Evolutionary conservation across 164 flowering plant genomes (phyloP).

Genomic region (Dillenia suffruticosa): DNA sequence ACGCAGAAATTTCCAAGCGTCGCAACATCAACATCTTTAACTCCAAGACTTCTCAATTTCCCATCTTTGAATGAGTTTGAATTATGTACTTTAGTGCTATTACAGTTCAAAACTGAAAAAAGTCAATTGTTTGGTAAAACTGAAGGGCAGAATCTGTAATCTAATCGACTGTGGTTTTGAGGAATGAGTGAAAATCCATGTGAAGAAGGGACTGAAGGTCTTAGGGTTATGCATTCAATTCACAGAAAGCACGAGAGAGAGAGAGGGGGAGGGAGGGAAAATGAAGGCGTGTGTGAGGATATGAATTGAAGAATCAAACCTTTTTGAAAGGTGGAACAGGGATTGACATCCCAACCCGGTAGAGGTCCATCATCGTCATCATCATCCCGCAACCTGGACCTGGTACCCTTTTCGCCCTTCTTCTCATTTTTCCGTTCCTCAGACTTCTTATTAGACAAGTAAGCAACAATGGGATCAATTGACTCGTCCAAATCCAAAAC

Average conservation of each 20-base stretch:
- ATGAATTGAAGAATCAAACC: too few relatives aligned
- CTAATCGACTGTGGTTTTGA: conserved; percentile 21
- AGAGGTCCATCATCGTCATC: too few relatives aligned
- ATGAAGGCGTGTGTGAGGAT: not conserved
- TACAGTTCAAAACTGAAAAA: conserved; percentile 16
- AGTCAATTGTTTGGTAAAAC: conserved; percentile 3
- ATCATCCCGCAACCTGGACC: too few relatives aligned
- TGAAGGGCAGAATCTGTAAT: conserved; percentile 9
- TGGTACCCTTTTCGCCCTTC: conserved; percentile 10
- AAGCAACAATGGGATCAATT: conserved; percentile 40
- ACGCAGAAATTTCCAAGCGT: conserved; percentile 90
- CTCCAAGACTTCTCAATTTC: not conserved
- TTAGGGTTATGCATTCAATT: conserved; percentile 12
- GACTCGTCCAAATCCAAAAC: conserved; percentile 50
- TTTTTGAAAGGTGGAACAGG: too few relatives aligned
- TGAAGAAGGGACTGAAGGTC: conserved; percentile 5
- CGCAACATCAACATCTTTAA: conserved; percentile 58
- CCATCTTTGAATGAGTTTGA: conserved; percentile 8
- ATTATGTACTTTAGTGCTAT: conserved; percentile 17
- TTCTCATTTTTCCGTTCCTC: conserved; percentile 2
- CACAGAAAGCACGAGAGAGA: not conserved
- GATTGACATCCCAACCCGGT: too few relatives aligned
- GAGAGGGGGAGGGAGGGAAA: not conserved
- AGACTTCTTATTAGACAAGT: conserved; percentile 24
- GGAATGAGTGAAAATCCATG: not conserved